These are phyloP conservation scores for Omphalea diandra DNA, from an alignment of 441 rosid genomes.

Conservation along the genomic window DNA sequence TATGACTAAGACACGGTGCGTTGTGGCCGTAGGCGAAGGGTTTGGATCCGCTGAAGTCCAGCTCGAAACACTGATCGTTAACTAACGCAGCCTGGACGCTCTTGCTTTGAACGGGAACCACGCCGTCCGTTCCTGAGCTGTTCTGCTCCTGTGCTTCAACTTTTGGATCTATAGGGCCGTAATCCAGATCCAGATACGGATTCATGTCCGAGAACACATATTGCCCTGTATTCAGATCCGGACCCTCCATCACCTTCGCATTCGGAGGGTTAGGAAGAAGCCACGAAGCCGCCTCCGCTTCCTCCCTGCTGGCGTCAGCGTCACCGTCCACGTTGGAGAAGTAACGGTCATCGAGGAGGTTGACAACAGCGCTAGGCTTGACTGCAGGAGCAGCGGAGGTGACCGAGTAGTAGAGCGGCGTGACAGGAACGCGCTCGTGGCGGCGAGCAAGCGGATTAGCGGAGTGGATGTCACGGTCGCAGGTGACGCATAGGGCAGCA, in stretches of 20 bases:
- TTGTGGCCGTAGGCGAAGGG: constrained; percentile 41
- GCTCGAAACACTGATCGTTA: constrained; percentile 55
- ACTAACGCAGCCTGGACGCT: constrained; percentile 35
- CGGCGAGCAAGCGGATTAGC: constrained; percentile 82
- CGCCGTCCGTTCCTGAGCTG: constrained; percentile 81
- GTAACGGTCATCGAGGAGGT: constrained; percentile 56
- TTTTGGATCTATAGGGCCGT: constrained; percentile 54
- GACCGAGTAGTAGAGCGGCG: constrained; percentile 63
- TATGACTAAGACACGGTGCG: constrained; percentile 50
- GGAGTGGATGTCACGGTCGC: constrained; percentile 93
- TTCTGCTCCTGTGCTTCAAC: constrained; percentile 62
- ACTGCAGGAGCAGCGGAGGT: constrained; percentile 31
- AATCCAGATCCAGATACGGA: constrained; percentile 74
- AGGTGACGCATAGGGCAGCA: constrained; percentile 81
- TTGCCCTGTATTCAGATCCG: constrained; percentile 61
- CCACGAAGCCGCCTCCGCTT: constrained; percentile 90
- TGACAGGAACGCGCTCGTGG: constrained; percentile 78
- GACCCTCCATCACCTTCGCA: constrained; percentile 40
- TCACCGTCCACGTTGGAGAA: constrained; percentile 46
- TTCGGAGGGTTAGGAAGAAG: constrained; percentile 61
- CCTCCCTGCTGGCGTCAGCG: constrained; percentile 62
- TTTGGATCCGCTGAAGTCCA: constrained; percentile 58
- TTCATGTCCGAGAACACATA: constrained; percentile 62
- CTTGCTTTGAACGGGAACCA: constrained; percentile 63
- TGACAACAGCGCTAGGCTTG: constrained; percentile 37